These are phyloP conservation scores for Colletotrichum melonis DNA, from an alignment of 2,329 filamentous ascomycete species.

Conservation along the genomic window DNA sequence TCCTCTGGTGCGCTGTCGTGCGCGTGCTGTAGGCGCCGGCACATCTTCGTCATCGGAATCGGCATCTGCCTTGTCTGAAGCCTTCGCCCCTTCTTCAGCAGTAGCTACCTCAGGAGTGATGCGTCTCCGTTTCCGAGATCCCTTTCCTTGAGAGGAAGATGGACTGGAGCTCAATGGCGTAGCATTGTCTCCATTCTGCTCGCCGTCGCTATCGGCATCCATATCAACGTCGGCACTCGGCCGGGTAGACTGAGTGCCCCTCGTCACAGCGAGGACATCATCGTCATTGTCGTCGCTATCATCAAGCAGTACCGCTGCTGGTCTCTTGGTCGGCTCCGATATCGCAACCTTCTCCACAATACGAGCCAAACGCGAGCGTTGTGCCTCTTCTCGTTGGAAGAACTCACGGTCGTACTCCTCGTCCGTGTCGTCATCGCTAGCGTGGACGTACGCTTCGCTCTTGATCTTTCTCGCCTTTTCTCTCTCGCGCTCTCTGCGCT, in stretches of 20 bases:
- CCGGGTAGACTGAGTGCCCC: constrained; percentile 35
- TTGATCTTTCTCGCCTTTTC: constrained; percentile 86
- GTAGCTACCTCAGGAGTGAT: neutral
- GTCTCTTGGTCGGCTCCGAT: constrained; percentile 42
- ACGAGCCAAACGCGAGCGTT: constrained; percentile 49
- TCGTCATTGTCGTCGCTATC: constrained; percentile 40
- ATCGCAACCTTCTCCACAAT: constrained; percentile 43
- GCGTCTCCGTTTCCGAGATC: constrained; percentile 21
- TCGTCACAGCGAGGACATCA: constrained; percentile 27
- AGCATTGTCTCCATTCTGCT: neutral
- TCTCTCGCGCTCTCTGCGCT: constrained; percentile 74
- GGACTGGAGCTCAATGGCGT: constrained; percentile 26
- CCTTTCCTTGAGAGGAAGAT: constrained; percentile 29
- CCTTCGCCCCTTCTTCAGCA: constrained; percentile 15
- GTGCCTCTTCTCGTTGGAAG: constrained; percentile 78
- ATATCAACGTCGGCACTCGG: constrained; percentile 41
- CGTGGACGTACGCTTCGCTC: constrained; percentile 82
- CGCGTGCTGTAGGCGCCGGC: constrained; percentile 47
- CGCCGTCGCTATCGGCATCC: constrained; percentile 37
- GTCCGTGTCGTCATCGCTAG: constrained; percentile 91
- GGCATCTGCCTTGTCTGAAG: constrained; percentile 35
- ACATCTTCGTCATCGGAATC: constrained; percentile 54
- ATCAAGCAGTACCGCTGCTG: constrained; percentile 40
- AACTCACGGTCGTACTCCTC: constrained; percentile 78
- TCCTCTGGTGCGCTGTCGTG: constrained; percentile 57